A percentile compares a stretch with the other conserved stretches of the same genome.
These are phyloP conservation scores for Nectriaceae sp. DNA, from an alignment of 2,329 filamentous ascomycete genomes.

Conservation along the genomic window DNA sequence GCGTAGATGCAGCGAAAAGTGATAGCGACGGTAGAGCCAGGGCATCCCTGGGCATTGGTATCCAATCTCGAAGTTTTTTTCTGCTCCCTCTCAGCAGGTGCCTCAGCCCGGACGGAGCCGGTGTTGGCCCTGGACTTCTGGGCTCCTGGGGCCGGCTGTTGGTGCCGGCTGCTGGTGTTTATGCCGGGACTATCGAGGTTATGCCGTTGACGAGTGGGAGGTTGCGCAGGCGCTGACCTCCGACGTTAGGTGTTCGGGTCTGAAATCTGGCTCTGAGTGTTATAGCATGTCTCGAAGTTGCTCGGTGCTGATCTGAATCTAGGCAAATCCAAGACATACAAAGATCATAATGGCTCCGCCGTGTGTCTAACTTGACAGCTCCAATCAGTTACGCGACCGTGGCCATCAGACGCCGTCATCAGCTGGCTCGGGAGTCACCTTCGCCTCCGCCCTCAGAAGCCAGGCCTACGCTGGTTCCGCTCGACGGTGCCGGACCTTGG, in stretches of 20 bases:
- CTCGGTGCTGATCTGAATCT: slow-evolving; percentile 11
- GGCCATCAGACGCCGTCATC: slow-evolving; percentile 12
- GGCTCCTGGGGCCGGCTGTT: slow-evolving; percentile 23
- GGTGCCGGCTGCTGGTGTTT: slow-evolving; percentile 22
- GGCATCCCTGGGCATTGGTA: slow-evolving; percentile 24
- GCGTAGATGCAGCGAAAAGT: slow-evolving; percentile 11
- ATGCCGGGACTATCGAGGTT: slow-evolving; percentile 8
- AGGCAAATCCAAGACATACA: not conserved
- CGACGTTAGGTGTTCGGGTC: not conserved
- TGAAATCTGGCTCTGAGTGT: not conserved
- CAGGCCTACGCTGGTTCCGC: slow-evolving; percentile 20
- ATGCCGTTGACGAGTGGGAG: slow-evolving; percentile 8
- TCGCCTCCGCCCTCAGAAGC: slow-evolving; percentile 14
- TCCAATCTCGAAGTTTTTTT: slow-evolving; percentile 30
- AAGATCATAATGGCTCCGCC: not conserved
- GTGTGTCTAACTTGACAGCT: slow-evolving; percentile 10
- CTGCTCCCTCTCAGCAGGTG: slow-evolving; percentile 16
- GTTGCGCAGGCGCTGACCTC: not conserved
- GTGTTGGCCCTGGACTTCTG: slow-evolving; percentile 20
- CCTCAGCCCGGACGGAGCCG: slow-evolving; percentile 27
- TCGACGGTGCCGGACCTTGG: slow-evolving; percentile 21
- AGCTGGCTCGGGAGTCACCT: slow-evolving; percentile 17
- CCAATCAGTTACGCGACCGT: slow-evolving; percentile 13
- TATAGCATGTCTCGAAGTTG: slow-evolving; percentile 12
- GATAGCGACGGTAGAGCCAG: slow-evolving; percentile 17